Base-by-base conservation (phyloP, 2,329 filamentous ascomycete genomes). In the Ceratocystis cubensis region DNA sequence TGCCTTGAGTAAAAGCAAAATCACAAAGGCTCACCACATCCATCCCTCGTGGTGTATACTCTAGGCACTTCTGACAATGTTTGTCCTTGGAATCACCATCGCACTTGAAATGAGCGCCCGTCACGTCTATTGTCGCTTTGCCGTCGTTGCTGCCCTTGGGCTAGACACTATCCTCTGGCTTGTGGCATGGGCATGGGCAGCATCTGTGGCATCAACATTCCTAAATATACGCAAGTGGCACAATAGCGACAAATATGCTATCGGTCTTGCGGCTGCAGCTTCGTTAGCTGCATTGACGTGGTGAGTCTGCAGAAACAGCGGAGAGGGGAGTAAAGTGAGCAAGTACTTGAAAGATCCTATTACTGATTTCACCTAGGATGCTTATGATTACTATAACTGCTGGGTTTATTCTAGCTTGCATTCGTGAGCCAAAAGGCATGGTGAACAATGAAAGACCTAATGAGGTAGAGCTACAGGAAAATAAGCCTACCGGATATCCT, bases 101-200 rank as follows among this genome's bases (percentile, higher is more conserved):
- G 73, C 70, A 15, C 61, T 77, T 57, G 76, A 79, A 71, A 71
- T 73, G 64, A 74, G 71, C 61, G 72, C 73, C 3, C 74, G 75
- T 0, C 72, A 72, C 6, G 69, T 74, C 68, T 80, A 78, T 70
- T 75, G 72, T 71, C 75, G 77, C 66, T 69, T 78, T 67, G 72
- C 69, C 65, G 73, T 76, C 64, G 66, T 78, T 53, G 68, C 75
- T 44, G 71, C 71, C 46, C 76, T 78, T 48, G 67, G 73, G 61
- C 70, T 80, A 57, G 71, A 69, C 65, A 68, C 74, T 67, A 74
- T 81, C 70, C 78, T 81, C 69, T 80, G 79, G 78, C 73, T 81
- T 7, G 70, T 73, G 0, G 75, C 71, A 5, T 79, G 76, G 76
- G 73, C 74, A 25, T 80, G 77, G 77, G 73, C 77, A 4, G 75